phyloP scores from a whole-genome alignment of 139 green algal species.

The Klebsormidium nitens region DNA sequence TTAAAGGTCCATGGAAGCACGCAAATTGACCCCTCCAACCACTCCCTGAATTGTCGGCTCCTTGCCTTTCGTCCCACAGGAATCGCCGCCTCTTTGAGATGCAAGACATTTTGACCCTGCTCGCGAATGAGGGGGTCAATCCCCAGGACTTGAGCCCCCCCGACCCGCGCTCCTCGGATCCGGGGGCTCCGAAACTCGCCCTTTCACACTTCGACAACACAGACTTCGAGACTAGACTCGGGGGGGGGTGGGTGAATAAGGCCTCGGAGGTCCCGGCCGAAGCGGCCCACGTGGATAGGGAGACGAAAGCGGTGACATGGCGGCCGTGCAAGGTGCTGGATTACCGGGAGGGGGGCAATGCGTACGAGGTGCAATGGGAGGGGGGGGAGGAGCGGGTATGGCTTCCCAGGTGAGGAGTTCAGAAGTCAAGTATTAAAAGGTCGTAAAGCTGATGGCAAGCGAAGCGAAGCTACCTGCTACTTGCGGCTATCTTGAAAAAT shows the following conservation, averaged over 20 bases:
- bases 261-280: neutral
- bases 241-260: neutral
- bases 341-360: constrained; percentile 32
- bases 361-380: constrained; percentile 35
- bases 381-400: neutral
- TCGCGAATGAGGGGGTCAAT: neutral
- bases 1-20: no score
- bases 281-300: neutral
- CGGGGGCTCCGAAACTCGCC: neutral
- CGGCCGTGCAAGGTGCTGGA: constrained; percentile 28
- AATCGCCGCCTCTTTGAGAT: neutral
- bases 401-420: neutral
- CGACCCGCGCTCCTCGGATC: neutral
- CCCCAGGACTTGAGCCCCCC: neutral
- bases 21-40: no score
- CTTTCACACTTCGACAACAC: neutral
- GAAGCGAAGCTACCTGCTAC: no score
- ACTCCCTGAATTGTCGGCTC: no score
- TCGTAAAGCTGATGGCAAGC: neutral
- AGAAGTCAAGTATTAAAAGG: neutral
- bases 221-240: neutral
- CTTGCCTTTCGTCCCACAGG: no score
- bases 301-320: constrained; percentile 19
- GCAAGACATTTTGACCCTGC: neutral
- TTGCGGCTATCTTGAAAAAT: no score